Percentiles rank a stretch among this genome's conserved stretches.
These are phyloP conservation scores for Lycium barbarum DNA, from an alignment of 257 asterid species.

Conservation along the genomic window DNA sequence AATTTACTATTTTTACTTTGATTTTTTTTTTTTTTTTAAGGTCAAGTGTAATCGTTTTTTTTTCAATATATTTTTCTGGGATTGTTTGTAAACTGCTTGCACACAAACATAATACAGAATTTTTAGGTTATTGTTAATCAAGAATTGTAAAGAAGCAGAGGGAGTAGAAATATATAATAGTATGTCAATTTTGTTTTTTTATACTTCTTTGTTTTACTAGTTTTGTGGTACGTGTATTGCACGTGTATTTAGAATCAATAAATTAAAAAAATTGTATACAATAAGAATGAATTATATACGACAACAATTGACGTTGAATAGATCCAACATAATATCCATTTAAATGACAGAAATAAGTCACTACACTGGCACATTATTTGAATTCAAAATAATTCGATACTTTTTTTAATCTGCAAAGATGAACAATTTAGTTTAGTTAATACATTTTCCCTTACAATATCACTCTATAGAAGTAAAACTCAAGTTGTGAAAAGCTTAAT, in stretches of 20 bases:
- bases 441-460: not conserved
- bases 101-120: not conserved
- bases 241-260: not conserved
- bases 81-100: not conserved
- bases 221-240: not conserved
- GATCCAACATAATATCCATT: not conserved
- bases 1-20: not conserved
- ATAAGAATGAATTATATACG: not conserved
- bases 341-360: not conserved
- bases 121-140: constrained; percentile 11
- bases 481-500: not conserved
- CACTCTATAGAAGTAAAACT: not conserved
- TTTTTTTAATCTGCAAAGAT: not conserved
- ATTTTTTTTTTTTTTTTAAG: not conserved
- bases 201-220: not conserved
- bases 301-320: not conserved
- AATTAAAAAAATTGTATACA: not conserved
- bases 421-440: not conserved
- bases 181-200: not conserved
- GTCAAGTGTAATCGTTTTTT: not conserved
- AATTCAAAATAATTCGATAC: not conserved
- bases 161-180: not conserved
- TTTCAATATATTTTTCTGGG: not conserved
- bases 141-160: not conserved
- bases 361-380: not conserved